Evolutionary conservation across 306 rosid species (phyloP), one percentile per base, ranked within the genome.

Genomic region (Cucurbita pepo): DNA sequence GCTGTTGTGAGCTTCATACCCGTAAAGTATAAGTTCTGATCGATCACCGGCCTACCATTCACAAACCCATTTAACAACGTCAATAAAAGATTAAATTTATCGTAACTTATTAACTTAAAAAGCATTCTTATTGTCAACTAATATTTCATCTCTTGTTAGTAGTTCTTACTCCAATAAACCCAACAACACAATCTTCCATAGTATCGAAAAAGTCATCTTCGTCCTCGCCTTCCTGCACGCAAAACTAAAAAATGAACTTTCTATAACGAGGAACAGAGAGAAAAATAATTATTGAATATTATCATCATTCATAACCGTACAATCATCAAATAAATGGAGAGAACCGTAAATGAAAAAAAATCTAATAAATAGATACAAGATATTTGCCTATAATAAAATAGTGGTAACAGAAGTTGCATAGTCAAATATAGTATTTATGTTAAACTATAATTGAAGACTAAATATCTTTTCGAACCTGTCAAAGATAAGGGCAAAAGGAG

Each of bases 401-500:
- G 0, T 21, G 22, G 22, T 21, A 25, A 1, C 1, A 25, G 25
- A 22, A 22, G 25, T 22, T 22, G 25, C 1, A 22, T 21, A 2
- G 25, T 25, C 34, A 30, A 30, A 30, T 30, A 30, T 0, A 3
- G 34, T 30, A 30, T 30, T 3, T 30, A 3, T 30, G 3, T 3
- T 30, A 30, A 30, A 30, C 34, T 30, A 30, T 30, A 30, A 30
- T 30, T 0, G 3, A 30, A 30, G 34, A 30, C 34, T 30, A 30
- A 2, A 30, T 30, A 30, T 30, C 1, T 2, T 25, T 25, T 2
- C 25, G 7, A 0, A 83, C 92, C 88, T 85, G 5, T 88, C 85
- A 5, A 80, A 75, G 36, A 82, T 36, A 21, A 84, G 1, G 62
- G 90, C 92, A 7, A 83, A 85, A 58, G 90, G 88, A 75, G 85